These are phyloP conservation scores for Colletotrichum godetiae DNA, from an alignment of 2,329 filamentous ascomycete genomes.

Conservation along the genomic window DNA sequence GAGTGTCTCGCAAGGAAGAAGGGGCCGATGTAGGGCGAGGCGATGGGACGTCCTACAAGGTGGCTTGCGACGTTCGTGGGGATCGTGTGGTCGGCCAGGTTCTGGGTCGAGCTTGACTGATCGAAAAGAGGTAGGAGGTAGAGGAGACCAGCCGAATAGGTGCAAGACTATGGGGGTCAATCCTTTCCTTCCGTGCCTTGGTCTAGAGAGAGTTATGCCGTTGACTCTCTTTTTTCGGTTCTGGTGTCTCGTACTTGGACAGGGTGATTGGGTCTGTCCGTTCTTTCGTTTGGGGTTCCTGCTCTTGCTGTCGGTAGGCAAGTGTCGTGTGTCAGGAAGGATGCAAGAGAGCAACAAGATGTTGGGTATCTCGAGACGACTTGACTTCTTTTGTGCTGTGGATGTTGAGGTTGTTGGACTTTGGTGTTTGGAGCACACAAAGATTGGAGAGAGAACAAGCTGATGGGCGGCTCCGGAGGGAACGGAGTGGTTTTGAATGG, in stretches of 20 bases:
- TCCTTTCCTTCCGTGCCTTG: slow-evolving; percentile 30
- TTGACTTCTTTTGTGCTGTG: not conserved
- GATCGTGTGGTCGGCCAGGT: slow-evolving; percentile 19
- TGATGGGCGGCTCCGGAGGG: slow-evolving; percentile 34
- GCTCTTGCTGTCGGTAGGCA: slow-evolving; percentile 11
- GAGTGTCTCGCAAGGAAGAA: slow-evolving; percentile 16
- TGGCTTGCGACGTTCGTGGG: slow-evolving; percentile 27
- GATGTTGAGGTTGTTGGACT: slow-evolving; percentile 6
- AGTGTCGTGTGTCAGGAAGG: not conserved
- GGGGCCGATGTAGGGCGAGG: slow-evolving; percentile 13
- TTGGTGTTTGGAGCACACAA: slow-evolving; percentile 37
- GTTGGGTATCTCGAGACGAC: not conserved
- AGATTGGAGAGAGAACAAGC: slow-evolving; percentile 22
- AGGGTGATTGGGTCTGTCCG: not conserved
- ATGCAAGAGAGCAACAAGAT: not conserved
- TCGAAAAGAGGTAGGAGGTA: not conserved
- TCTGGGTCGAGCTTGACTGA: slow-evolving; percentile 1
- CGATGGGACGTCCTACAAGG: slow-evolving; percentile 4
- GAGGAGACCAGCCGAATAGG: slow-evolving; percentile 22
- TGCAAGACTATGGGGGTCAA: slow-evolving; percentile 23
- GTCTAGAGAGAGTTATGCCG: slow-evolving; percentile 4
- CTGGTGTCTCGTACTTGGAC: not conserved
- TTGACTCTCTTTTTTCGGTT: slow-evolving; percentile 11
- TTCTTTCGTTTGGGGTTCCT: not conserved
- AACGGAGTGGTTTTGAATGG: slow-evolving; percentile 37